A percentile compares a stretch with the other conserved stretches of the same genome.
These are phyloP conservation scores for Agrostemma githago DNA, from an alignment of 148 eudicot genomes.

Conservation along the genomic window DNA sequence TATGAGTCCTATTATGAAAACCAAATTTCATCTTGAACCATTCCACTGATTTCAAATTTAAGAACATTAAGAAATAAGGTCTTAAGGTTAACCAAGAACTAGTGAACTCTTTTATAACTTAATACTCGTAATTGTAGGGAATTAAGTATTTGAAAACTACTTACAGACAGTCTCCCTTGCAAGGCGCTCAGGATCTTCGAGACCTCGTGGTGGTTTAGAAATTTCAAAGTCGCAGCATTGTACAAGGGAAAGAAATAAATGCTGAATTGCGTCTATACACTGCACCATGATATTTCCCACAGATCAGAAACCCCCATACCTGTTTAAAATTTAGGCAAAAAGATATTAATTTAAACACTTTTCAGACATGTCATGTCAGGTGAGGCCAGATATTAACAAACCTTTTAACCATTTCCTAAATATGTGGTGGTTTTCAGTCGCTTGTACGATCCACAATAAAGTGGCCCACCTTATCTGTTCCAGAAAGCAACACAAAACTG, in stretches of 20 bases:
- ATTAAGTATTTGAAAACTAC: constrained; percentile 19
- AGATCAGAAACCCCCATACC: constrained; percentile 67
- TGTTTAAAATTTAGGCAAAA: constrained; percentile 30
- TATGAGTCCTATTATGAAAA: not conserved
- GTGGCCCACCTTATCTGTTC: constrained; percentile 24
- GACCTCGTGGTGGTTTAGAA: constrained; percentile 56
- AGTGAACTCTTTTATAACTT: not conserved
- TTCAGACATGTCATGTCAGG: constrained; percentile 1
- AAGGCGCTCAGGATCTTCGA: constrained; percentile 81
- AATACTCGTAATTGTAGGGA: not conserved
- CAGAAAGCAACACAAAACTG: constrained; percentile 4
- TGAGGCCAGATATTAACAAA: constrained; percentile 18
- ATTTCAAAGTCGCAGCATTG: constrained; percentile 76
- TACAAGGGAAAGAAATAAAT: constrained; percentile 64
- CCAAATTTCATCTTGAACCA: not conserved
- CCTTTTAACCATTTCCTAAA: constrained; percentile 71
- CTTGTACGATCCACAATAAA: constrained; percentile 6
- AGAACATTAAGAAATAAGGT: no score
- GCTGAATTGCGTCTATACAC: constrained; percentile 87
- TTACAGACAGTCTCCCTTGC: constrained; percentile 84
- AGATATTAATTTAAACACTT: constrained; percentile 4
- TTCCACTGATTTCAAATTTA: not conserved
- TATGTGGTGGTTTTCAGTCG: constrained; percentile 21
- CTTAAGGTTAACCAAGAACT: not conserved
- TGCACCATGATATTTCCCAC: constrained; percentile 74